phyloP scores from a whole-genome alignment of 192 early-diverging fungal genomes.

The Umbelopsis sp. region DNA sequence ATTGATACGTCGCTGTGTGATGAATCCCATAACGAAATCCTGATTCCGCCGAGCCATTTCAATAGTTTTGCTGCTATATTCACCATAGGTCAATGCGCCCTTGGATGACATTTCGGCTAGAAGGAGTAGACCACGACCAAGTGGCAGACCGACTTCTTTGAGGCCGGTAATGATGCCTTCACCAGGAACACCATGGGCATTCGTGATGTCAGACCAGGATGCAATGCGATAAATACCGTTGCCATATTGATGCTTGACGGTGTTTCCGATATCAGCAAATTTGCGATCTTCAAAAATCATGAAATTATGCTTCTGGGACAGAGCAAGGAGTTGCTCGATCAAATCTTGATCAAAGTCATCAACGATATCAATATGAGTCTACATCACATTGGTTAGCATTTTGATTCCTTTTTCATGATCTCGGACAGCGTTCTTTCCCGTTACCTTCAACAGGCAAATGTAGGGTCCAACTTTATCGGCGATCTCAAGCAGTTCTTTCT shows the following conservation, averaged over 20 bases:
- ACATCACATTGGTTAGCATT: background rate
- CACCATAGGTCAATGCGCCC: conserved; percentile 82
- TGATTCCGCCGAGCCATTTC: conserved; percentile 82
- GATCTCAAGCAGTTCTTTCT: conserved; percentile 84
- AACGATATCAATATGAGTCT: conserved; percentile 96
- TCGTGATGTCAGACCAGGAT: conserved; percentile 95
- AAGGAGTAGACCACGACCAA: conserved; percentile 80
- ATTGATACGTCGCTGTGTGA: conserved; percentile 74
- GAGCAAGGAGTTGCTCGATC: conserved; percentile 66
- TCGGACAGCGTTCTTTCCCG: background rate
- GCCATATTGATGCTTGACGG: conserved; percentile 94
- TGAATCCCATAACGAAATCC: conserved; percentile 97
- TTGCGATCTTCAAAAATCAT: conserved; percentile 99
- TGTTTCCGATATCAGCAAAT: conserved; percentile 99
- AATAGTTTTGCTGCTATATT: conserved; percentile 85
- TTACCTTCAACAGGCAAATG: conserved; percentile 92
- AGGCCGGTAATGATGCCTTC: conserved; percentile 95
- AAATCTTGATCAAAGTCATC: conserved; percentile 91
- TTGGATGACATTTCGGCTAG: conserved; percentile 97
- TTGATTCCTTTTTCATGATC: background rate
- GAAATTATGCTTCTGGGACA: conserved; percentile 89
- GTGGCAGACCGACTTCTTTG: conserved; percentile 82
- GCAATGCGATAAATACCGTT: conserved; percentile 91
- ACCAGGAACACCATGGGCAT: conserved; percentile 93
- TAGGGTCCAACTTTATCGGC: conserved; percentile 91